Evolutionary conservation across 2,329 filamentous ascomycete species (phyloP).

Genomic region (Microsporum ferrugineum): DNA sequence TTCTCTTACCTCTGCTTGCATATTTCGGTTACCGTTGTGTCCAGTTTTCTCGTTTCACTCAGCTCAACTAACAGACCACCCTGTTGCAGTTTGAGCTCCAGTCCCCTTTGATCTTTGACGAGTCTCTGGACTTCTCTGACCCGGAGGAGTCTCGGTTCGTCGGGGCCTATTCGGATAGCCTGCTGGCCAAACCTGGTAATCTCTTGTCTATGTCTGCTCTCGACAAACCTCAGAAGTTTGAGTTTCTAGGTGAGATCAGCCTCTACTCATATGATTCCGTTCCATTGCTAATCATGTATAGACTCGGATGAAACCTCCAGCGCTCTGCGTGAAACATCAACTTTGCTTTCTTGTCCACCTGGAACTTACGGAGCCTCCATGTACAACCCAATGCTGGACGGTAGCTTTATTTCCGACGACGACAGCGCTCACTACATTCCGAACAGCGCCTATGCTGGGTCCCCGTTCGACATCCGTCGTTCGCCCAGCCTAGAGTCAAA

Average conservation of each 20-base stretch:
- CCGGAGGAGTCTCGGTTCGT: conserved; percentile 36
- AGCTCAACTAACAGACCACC: background rate
- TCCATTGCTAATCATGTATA: background rate
- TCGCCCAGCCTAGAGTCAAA: conserved; percentile 55
- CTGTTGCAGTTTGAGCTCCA: conserved; percentile 36
- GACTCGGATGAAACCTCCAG: conserved; percentile 8
- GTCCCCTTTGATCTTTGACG: conserved; percentile 38
- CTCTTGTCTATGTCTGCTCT: conserved; percentile 72
- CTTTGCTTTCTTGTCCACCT: conserved; percentile 25
- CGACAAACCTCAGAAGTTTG: conserved; percentile 61
- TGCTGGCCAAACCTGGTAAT: conserved; percentile 47
- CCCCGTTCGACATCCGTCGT: conserved; percentile 50
- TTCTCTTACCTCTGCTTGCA: background rate
- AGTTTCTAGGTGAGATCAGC: conserved; percentile 64
- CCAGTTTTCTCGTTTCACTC: background rate
- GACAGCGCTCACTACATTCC: conserved; percentile 32
- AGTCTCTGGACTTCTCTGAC: conserved; percentile 36
- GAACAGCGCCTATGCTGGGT: conserved; percentile 28
- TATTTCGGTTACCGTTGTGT: background rate
- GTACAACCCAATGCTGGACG: conserved; percentile 32
- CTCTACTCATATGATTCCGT: background rate
- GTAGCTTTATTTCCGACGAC: conserved; percentile 31
- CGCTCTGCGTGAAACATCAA: conserved; percentile 31
- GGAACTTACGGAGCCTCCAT: conserved; percentile 29
- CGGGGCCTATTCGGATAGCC: conserved; percentile 39